Base-by-base conservation (phyloP, 1,139 yeast species). In the Pichia sp. region DNA sequence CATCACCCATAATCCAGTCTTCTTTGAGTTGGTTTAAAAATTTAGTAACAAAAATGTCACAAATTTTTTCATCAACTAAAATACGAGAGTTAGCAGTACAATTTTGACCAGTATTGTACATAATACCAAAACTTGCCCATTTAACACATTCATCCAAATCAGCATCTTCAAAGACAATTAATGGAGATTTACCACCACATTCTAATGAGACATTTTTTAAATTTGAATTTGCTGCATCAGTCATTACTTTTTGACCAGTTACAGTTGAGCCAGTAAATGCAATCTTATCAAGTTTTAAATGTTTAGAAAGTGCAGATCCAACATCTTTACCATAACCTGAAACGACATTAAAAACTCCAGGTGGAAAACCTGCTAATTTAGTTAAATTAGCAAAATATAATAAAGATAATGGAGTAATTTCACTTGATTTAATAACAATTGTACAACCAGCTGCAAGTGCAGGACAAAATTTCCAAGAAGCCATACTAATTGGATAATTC, bases 161-260 rank as follows among this genome's bases (percentile, higher is more conserved):
- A 20, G 87, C 84, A 60, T 75, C 96, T 37, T 65, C 80, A 66
- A 80, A 81, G 44, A 73, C 77, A 59, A 76, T 73, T 61, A 76
- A 74, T 52, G 88, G 88, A 16, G 91, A 80, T 60, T 88, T 88
- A 47, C 96, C 96, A 50, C 97, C 97, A 57, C 94, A 81, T 66
- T 88, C 97, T 54, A 89, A 65, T n/a, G 93, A 78, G 27, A 83
- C 80, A 9, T 87, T 86, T 63, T 85, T 86, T 55, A 74, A 57
- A 50, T 73, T 67, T 10, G 70, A 59, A 18, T 87, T 72, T 23
- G 94, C 93, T 21, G 93, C 93, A 46, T 68, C 65, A 49, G 66
- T 62, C 62, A 74, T 78, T 43, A 76, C 65, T 35, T 66, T 53
- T 49, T 67, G 65, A 50, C 81, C 81, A 39, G 74, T 71, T 34